A percentile compares a stretch with the other conserved stretches of the same genome.
Evolutionary conservation across 768 basidiomycete genomes (phyloP).

Genomic region (Cystobasidium onofrii): DNA sequence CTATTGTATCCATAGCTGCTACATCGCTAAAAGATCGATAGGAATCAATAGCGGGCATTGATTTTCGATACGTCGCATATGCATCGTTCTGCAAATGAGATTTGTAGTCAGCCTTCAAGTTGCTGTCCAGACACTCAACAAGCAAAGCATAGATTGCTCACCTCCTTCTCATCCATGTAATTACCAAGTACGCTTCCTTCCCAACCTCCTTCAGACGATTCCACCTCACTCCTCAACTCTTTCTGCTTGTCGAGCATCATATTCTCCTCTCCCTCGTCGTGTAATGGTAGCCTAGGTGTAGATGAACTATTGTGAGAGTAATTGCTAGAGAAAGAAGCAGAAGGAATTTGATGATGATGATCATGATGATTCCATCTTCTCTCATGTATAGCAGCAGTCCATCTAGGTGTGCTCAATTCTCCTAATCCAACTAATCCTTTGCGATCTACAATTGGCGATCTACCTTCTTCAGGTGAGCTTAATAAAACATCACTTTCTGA

Average conservation of each 20-base stretch:
- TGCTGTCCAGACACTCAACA: too few relatives aligned
- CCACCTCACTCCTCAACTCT: background rate
- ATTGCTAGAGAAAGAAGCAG: background rate
- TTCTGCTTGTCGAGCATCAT: background rate
- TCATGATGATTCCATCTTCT: conserved; percentile 41
- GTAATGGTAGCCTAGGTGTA: background rate
- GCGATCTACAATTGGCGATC: conserved; percentile 45
- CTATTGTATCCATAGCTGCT: background rate
- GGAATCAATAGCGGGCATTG: conserved; percentile 23
- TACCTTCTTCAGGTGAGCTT: conserved; percentile 25
- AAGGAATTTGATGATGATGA: background rate
- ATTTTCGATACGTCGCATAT: conserved; percentile 16
- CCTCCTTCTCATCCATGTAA: conserved; percentile 11
- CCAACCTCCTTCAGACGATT: conserved; percentile 4
- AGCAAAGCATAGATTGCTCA: background rate
- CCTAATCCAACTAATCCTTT: conserved; percentile 85
- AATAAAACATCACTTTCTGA: background rate
- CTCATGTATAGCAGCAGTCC: conserved; percentile 55
- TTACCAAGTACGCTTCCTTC: conserved; percentile 11
- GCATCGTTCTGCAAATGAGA: background rate
- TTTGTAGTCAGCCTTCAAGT: too few relatives aligned
- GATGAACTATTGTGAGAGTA: conserved; percentile 18
- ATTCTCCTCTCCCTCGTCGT: background rate
- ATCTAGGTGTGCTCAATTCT: conserved; percentile 91
- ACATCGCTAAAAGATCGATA: conserved; percentile 26